phyloP scores from a whole-genome alignment of 2,329 filamentous ascomycete genomes.

The Ascosphaera pollenicola region DNA sequence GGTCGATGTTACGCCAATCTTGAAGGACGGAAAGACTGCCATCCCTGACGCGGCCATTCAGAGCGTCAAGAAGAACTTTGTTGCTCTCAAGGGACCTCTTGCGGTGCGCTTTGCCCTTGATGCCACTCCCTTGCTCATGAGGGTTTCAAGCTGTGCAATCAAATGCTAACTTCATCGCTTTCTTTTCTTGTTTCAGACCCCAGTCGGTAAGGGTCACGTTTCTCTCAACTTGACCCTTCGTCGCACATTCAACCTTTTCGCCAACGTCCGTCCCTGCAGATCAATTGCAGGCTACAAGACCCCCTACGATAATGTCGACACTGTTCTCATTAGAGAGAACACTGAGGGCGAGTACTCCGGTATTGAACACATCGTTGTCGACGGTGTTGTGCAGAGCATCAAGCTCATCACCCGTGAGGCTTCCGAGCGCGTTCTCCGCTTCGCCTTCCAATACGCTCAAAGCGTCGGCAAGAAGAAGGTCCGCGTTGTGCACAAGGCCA shows the following conservation, averaged over 20 bases:
- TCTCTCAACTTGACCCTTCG: constrained; percentile 97
- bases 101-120: constrained; percentile 41
- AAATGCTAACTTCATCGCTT: too few relatives aligned
- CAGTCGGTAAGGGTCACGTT: constrained; percentile 95
- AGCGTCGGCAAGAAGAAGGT: constrained; percentile 91
- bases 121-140: constrained; percentile 1
- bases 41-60: constrained; percentile 85
- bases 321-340: constrained; percentile 96
- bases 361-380: constrained; percentile 94
- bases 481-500: constrained; percentile 96
- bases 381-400: constrained; percentile 96
- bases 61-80: constrained; percentile 86
- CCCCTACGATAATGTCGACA: constrained; percentile 91
- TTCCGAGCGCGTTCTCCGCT: constrained; percentile 85
- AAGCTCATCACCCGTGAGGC: constrained; percentile 97
- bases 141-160: too few relatives aligned
- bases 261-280: constrained; percentile 94
- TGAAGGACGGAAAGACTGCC: constrained; percentile 88
- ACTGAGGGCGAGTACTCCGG: constrained; percentile 99
- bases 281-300: constrained; percentile 97
- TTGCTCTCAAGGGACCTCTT: constrained; percentile 93
- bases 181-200: constrained; percentile 35
- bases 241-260: constrained; percentile 98
- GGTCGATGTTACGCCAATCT: constrained; percentile 78
- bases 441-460: constrained; percentile 94